Percentiles rank a stretch among this genome's conserved stretches.
Conservation (phyloP, 2,329 filamentous ascomycete species). For the Plenodomus biglobosus region DNA sequence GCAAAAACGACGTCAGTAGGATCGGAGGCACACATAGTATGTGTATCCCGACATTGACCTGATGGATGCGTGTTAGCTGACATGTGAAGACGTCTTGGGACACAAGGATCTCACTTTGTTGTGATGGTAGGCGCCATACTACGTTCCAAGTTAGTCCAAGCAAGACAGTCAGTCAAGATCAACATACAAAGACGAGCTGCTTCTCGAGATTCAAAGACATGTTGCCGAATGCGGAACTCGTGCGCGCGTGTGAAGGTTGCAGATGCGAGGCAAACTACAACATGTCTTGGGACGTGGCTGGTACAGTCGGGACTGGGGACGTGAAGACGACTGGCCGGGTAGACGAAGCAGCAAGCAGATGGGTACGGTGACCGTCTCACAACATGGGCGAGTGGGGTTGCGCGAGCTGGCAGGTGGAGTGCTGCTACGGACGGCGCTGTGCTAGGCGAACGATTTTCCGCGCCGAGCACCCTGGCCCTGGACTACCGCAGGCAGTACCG, state of each 20-base stretch:
- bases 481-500: conserved; percentile 4
- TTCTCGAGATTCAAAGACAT: conserved; percentile 74
- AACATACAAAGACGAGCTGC: conserved; percentile 77
- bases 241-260: conserved; percentile 29
- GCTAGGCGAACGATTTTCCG: conserved; percentile 23
- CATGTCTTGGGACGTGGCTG: conserved; percentile 30
- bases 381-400: conserved; percentile 28
- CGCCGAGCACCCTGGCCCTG: conserved; percentile 11
- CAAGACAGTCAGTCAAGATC: conserved; percentile 5
- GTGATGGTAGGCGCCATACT: conserved; percentile 86
- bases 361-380: conserved; percentile 30
- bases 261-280: conserved; percentile 19
- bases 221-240: conserved; percentile 34
- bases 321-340: conserved; percentile 15
- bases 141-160: conserved; percentile 16
- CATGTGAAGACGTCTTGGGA: conserved; percentile 13
- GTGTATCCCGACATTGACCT: conserved; percentile 78
- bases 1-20: conserved; percentile 67
- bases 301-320: conserved; percentile 3
- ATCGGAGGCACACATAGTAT: conserved; percentile 78
- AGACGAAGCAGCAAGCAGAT: conserved; percentile 19
- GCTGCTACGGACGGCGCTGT: conserved; percentile 7
- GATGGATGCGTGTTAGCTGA: conserved; percentile 26
- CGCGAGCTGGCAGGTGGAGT: conserved; percentile 23
- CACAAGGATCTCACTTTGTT: conserved; percentile 57